Percentiles rank a stretch among this genome's conserved stretches.
phyloP scores from a whole-genome alignment of 192 early-diverging fungal genomes.

The Anaeromyces robustus region DNA sequence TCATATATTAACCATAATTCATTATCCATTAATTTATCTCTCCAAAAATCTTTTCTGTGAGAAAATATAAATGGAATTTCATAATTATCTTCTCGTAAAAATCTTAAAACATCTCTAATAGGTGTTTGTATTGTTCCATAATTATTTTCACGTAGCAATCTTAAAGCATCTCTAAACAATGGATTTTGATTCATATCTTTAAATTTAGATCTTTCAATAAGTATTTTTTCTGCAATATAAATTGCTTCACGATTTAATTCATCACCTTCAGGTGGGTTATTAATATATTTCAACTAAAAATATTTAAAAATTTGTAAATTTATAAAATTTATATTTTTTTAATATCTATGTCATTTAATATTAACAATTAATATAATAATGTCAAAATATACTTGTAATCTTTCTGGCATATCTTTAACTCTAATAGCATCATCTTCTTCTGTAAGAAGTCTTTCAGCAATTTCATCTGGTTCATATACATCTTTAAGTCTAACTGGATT shows the following conservation, averaged over 20 bases:
- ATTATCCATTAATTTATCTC: constrained; percentile 17
- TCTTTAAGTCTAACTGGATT: constrained; percentile 2
- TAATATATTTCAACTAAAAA: background rate
- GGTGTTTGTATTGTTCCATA: constrained; percentile 6
- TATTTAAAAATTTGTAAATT: too few relatives aligned
- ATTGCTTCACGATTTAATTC: background rate
- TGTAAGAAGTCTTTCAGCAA: constrained; percentile 79
- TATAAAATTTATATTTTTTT: too few relatives aligned
- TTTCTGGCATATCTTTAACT: constrained; percentile 75
- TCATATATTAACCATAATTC: constrained; percentile 4
- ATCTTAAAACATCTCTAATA: constrained; percentile 40
- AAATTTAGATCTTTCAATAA: too few relatives aligned
- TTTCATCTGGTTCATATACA: constrained; percentile 66
- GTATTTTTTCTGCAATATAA: background rate
- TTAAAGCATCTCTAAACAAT: too few relatives aligned
- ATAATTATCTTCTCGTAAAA: constrained; percentile 46
- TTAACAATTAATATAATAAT: background rate
- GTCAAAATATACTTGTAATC: constrained; percentile 78
- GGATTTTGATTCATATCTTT: too few relatives aligned
- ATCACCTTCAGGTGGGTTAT: background rate
- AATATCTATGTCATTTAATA: background rate
- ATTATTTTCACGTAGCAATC: too few relatives aligned
- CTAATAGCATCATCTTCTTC: constrained; percentile 82
- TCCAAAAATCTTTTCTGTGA: constrained; percentile 69
- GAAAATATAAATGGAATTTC: constrained; percentile 85